Conservation (phyloP, 2,329 filamentous ascomycete species). For the Diaporthe ampelina region DNA sequence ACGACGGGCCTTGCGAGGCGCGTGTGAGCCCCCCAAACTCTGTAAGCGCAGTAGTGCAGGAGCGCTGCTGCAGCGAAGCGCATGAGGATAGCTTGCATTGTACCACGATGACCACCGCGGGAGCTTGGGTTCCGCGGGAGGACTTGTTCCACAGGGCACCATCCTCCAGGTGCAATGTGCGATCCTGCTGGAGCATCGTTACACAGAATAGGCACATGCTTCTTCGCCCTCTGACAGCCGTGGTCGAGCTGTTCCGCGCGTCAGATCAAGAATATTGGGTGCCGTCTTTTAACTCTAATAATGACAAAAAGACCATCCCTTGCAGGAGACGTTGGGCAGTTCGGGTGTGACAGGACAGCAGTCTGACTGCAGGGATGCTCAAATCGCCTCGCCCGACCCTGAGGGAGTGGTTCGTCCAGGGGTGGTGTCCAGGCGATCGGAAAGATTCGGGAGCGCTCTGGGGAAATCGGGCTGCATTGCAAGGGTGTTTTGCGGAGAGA, state of each 20-base stretch:
- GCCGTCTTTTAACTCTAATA: neutral
- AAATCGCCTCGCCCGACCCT: constrained; percentile 21
- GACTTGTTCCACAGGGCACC: neutral
- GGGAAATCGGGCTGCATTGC: constrained; percentile 37
- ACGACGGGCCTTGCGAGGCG: neutral
- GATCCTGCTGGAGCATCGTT: constrained; percentile 7
- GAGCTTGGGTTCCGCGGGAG: neutral
- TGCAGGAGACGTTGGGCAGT: constrained; percentile 13
- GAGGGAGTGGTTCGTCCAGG: constrained; percentile 21
- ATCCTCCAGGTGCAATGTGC: constrained; percentile 11
- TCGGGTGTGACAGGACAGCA: constrained; percentile 19
- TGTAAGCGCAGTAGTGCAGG: constrained; percentile 16
- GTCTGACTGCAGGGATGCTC: constrained; percentile 28
- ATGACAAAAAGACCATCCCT: neutral
- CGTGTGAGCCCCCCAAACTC: neutral
- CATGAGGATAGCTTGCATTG: constrained; percentile 7
- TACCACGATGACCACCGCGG: constrained; percentile 21
- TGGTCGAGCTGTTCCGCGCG: neutral
- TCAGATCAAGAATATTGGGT: constrained; percentile 12
- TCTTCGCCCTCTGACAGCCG: neutral
- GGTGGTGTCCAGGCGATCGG: constrained; percentile 35
- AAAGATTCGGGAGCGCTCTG: constrained; percentile 40
- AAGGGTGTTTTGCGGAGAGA: constrained; percentile 42
- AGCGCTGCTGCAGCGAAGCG: constrained; percentile 16
- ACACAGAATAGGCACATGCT: constrained; percentile 12